Base-by-base conservation (phyloP, 2,329 filamentous ascomycete species). In the Penicillium sp. region DNA sequence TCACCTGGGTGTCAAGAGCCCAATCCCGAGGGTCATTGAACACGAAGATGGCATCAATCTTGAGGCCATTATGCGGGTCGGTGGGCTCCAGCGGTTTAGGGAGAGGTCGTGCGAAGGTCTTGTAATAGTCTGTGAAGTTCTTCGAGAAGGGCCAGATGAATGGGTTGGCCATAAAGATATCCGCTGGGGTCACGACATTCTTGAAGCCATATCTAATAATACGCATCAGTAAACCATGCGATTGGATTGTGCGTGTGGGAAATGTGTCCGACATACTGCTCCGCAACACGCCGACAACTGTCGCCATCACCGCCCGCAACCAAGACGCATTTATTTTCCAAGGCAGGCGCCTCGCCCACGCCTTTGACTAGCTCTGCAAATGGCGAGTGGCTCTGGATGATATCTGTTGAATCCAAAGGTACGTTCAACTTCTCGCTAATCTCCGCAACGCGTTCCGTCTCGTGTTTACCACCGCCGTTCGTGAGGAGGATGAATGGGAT, bases 1-100 rank as follows among this genome's bases (percentile, higher is more conserved):
- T 89, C 67, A 98, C 80, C 72, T 96, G 90, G 2, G 87, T 87
- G 74, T 98, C 94, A 10, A 97, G 83, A 0, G 90, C 92, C 95
- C 95, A 99, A 79, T 99, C 95, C 56, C 95, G 86, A 3, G 95
- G 93, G 75, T 98, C 95, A 74, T 96, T 96, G 83, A 94, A 97
- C 6, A 97, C 89, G 69, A 98, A 89, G 31, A 98, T 86, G 31
- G 93, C 92, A 70, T 96, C 92, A 66, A 99, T 89, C 67, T 91
- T 92, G 50, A 94, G 82, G 18, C 80, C 82, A 14, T 79, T 77
- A 0, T 75, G 75, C 2, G 75, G 81, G 60, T 81, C 78, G 16
- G 73, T 70, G 1, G 69, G 62, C 40, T 76, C 70, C 50, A 77
- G 67, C 6, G 73, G 75, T 46, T 73, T 65, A 24, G 75, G 67